Percentiles rank a stretch among this genome's conserved stretches.
Evolutionary conservation across 2,329 filamentous ascomycete genomes (phyloP).

Genomic region (Hypoxylon sp.): DNA sequence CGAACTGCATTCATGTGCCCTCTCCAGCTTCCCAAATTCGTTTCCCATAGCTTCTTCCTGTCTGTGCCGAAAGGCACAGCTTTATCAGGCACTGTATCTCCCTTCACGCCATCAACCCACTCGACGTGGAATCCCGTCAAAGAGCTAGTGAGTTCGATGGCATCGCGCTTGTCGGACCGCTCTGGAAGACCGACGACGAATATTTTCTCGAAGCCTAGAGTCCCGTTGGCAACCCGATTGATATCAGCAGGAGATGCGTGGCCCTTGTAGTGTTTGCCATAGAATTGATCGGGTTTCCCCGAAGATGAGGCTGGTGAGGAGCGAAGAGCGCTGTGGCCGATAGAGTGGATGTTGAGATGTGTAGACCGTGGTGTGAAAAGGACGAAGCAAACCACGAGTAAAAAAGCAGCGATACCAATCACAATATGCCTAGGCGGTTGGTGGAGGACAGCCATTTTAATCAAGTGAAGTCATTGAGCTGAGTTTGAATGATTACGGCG

Average conservation of each 20-base stretch:
- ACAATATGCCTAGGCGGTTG: constrained; percentile 34
- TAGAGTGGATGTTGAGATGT: constrained; percentile 4
- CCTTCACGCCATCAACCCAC: constrained; percentile 61
- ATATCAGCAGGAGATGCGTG: constrained; percentile 41
- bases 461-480: constrained; percentile 21
- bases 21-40: constrained; percentile 60
- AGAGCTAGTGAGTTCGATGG: constrained; percentile 59
- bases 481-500: neutral
- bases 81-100: constrained; percentile 59
- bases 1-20: constrained; percentile 58
- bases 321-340: neutral
- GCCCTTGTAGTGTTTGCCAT: constrained; percentile 41
- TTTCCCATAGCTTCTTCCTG: constrained; percentile 49
- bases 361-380: constrained; percentile 29
- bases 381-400: constrained; percentile 27
- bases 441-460: constrained; percentile 25
- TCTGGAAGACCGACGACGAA: constrained; percentile 63
- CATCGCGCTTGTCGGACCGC: constrained; percentile 65
- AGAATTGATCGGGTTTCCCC: constrained; percentile 18
- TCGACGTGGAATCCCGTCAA: constrained; percentile 61
- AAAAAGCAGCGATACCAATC: constrained; percentile 19
- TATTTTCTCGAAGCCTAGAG: constrained; percentile 53
- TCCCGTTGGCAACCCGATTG: constrained; percentile 48
- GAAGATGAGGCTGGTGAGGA: neutral
- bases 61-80: constrained; percentile 57